Conservation (phyloP, 2,329 filamentous ascomycete genomes). For the Trichoderma endophyticum region DNA sequence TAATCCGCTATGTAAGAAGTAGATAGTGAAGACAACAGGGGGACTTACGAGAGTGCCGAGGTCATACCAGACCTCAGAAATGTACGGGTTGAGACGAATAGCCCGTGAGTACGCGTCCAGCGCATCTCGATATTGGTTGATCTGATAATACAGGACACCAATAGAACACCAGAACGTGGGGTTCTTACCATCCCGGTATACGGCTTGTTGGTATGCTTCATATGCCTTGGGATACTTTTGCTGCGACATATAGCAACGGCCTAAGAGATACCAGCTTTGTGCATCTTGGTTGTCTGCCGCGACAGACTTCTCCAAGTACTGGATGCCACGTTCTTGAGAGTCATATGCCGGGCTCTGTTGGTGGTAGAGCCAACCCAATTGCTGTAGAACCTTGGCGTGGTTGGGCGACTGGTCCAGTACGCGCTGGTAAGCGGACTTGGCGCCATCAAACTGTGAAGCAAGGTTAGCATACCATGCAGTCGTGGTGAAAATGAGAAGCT, state of each 20-base stretch:
- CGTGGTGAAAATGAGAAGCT: slow-evolving; percentile 38
- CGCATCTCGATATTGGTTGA: slow-evolving; percentile 98
- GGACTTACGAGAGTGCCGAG: slow-evolving; percentile 82
- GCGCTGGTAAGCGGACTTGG: slow-evolving; percentile 86
- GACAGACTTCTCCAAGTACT: slow-evolving; percentile 96
- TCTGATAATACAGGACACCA: slow-evolving; percentile 97
- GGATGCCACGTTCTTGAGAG: slow-evolving; percentile 93
- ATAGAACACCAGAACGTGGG: slow-evolving; percentile 99
- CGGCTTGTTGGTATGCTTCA: slow-evolving; percentile 96
- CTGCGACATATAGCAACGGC: slow-evolving; percentile 98
- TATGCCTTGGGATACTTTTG: slow-evolving; percentile 99
- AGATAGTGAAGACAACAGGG: neutral
- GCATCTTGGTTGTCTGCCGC: slow-evolving; percentile 93
- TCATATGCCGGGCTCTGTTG: slow-evolving; percentile 89
- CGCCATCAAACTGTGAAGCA: slow-evolving; percentile 74
- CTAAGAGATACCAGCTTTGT: slow-evolving; percentile 97
- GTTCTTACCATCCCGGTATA: slow-evolving; percentile 95
- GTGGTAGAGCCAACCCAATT: slow-evolving; percentile 96
- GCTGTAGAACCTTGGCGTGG: slow-evolving; percentile 96
- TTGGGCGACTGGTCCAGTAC: slow-evolving; percentile 93
- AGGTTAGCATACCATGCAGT: neutral
- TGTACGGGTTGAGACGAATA: slow-evolving; percentile 94
- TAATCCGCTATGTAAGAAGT: neutral
- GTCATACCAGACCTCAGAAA: slow-evolving; percentile 99
- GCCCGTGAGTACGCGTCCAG: slow-evolving; percentile 96